phyloP scores from a whole-genome alignment of 1,139 yeast species.

The Saccharomycopsis phalli region DNA sequence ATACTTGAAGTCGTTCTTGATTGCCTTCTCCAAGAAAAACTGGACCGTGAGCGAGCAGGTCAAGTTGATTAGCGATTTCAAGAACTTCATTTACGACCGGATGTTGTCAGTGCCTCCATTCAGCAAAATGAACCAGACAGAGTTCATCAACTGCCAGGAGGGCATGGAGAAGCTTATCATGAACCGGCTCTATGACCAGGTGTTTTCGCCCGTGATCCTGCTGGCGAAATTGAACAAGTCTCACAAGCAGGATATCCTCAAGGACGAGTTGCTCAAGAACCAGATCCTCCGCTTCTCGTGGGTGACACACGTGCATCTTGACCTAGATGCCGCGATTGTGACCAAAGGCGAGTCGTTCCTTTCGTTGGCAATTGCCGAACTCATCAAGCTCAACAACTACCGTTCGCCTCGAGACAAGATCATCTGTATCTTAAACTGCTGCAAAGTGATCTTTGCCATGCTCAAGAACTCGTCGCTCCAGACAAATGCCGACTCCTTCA shows the following conservation, averaged over 20 bases:
- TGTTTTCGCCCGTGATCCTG: constrained; percentile 72
- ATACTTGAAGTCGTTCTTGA: constrained; percentile 71
- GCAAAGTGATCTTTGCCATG: constrained; percentile 85
- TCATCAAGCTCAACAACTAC: constrained; percentile 69
- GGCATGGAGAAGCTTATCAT: constrained; percentile 89
- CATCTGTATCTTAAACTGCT: constrained; percentile 81
- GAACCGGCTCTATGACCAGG: constrained; percentile 72
- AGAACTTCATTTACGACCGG: constrained; percentile 58
- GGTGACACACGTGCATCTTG: constrained; percentile 74
- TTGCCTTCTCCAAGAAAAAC: constrained; percentile 61
- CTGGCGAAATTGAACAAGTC: constrained; percentile 36
- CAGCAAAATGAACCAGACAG: constrained; percentile 49
- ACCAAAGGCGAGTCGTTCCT: constrained; percentile 50
- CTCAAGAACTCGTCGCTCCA: constrained; percentile 57
- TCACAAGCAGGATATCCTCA: constrained; percentile 51
- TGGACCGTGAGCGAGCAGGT: constrained; percentile 75
- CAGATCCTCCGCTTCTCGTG: constrained; percentile 64
- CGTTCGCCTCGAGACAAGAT: constrained; percentile 94
- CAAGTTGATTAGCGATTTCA: constrained; percentile 67
- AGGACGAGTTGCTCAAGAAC: constrained; percentile 47
- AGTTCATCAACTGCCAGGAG: constrained; percentile 68
- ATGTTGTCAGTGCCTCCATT: constrained; percentile 68
- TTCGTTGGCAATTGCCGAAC: constrained; percentile 60
- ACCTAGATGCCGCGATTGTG: constrained; percentile 46
- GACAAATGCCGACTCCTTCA: constrained; percentile 82